Conservation (phyloP, 768 basidiomycete genomes). For the Panaeolus cyanescens region DNA sequence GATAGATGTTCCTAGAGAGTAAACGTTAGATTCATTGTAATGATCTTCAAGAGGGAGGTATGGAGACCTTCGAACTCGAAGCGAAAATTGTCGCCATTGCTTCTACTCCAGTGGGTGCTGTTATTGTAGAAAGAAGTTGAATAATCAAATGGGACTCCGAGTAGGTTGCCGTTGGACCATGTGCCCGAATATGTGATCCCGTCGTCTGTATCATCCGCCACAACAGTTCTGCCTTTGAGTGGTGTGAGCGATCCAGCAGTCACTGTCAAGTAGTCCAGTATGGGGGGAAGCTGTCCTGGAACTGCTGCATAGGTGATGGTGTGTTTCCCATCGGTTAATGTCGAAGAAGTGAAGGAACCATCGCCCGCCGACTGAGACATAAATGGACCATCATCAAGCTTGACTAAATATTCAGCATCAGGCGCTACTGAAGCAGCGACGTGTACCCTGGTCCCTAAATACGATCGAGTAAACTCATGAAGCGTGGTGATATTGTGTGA, state of each 20-base stretch:
- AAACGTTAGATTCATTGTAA: neutral
- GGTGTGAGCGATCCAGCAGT: constrained; percentile 36
- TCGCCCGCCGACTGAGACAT: constrained; percentile 26
- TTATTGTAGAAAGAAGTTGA: constrained; percentile 29
- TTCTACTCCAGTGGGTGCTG: constrained; percentile 38
- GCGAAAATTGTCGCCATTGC: constrained; percentile 33
- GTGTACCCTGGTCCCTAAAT: constrained; percentile 33
- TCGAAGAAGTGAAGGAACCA: constrained; percentile 32
- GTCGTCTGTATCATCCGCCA: constrained; percentile 37
- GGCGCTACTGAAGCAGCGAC: constrained; percentile 25
- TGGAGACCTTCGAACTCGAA: constrained; percentile 38
- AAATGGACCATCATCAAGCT: constrained; percentile 37
- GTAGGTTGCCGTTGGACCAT: constrained; percentile 30
- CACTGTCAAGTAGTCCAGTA: constrained; percentile 43
- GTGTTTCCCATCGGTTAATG: constrained; percentile 36
- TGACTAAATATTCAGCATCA: constrained; percentile 31
- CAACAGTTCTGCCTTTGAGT: constrained; percentile 33
- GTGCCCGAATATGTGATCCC: constrained; percentile 30
- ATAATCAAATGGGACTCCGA: constrained; percentile 21
- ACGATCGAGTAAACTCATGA: neutral
- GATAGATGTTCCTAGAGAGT: constrained; percentile 34
- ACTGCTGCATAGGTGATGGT: constrained; percentile 35
- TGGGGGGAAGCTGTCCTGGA: constrained; percentile 23
- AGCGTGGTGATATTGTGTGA: neutral
- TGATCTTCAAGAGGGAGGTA: neutral